A percentile compares a stretch with the other conserved stretches of the same genome.
phyloP scores from a whole-genome alignment of 73 alveolate species.

The Urostyla sp. region DNA sequence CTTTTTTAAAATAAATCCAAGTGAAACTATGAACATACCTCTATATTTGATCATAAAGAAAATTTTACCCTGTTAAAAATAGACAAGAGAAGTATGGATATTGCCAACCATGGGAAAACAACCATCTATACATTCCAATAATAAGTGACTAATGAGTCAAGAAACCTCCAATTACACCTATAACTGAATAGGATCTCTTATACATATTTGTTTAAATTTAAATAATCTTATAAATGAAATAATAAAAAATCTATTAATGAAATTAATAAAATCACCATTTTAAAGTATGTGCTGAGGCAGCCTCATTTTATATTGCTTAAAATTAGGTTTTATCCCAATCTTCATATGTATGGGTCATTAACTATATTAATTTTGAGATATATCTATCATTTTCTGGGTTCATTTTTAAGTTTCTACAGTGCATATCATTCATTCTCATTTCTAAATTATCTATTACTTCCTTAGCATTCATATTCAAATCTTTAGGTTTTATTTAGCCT shows the following conservation, averaged over 20 bases:
- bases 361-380: background rate
- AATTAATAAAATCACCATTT: constrained; percentile 52
- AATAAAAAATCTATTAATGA: background rate
- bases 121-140: constrained; percentile 37
- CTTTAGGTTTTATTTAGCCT: constrained; percentile 82
- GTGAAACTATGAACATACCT: constrained; percentile 30
- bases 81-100: constrained; percentile 45
- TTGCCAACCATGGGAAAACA: constrained; percentile 47
- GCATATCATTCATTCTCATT: background rate
- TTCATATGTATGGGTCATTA: constrained; percentile 11
- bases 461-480: constrained; percentile 32
- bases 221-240: background rate
- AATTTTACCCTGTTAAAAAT: constrained; percentile 13
- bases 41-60: background rate
- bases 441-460: constrained; percentile 35
- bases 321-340: constrained; percentile 34
- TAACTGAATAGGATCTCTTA: constrained; percentile 10
- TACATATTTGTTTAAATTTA: background rate
- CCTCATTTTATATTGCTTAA: constrained; percentile 45
- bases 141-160: constrained; percentile 43
- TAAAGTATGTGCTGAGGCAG: background rate
- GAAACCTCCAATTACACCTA: constrained; percentile 24
- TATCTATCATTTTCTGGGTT: constrained; percentile 17
- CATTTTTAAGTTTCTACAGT: constrained; percentile 12
- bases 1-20: constrained; percentile 29